phyloP scores from a whole-genome alignment of 2,329 filamentous ascomycete species.

The Helminthosporium solani region DNA sequence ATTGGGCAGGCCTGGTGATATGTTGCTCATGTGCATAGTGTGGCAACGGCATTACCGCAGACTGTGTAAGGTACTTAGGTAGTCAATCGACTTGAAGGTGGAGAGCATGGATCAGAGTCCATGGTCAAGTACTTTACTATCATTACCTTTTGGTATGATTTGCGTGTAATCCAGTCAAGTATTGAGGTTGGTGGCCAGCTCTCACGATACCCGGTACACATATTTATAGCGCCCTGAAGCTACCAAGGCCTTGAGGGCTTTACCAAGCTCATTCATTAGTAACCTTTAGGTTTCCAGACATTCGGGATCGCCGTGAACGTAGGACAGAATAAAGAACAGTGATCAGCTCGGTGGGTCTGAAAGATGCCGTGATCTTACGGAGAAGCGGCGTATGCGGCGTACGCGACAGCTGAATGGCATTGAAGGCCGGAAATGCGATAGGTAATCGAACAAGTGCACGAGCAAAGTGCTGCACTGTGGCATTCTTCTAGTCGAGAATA shows the following conservation, averaged over 20 bases:
- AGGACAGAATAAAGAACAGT: too few species aligned
- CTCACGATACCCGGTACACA: neutral
- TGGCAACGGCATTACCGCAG: conserved; percentile 14
- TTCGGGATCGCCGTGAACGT: neutral
- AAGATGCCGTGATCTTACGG: neutral
- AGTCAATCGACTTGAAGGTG: neutral
- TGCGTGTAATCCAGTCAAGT: conserved; percentile 3
- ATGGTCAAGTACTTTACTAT: neutral
- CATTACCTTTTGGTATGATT: neutral
- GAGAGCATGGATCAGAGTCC: neutral
- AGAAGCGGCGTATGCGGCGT: neutral
- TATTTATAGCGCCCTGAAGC: neutral
- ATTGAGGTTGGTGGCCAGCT: neutral
- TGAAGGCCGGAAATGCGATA: neutral
- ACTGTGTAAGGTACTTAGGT: neutral
- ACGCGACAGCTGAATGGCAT: neutral
- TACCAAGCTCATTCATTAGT: neutral
- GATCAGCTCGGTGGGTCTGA: neutral
- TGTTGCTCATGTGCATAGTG: conserved; percentile 4
- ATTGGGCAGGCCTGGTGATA: too few species aligned
- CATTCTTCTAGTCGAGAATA: neutral
- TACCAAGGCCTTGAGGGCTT: neutral
- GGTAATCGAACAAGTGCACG: neutral
- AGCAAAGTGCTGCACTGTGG: neutral
- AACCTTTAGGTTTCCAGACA: neutral